Evolutionary conservation across 78 protist genomes (phyloP).

Genomic region (Emiliania huxleyi): DNA sequence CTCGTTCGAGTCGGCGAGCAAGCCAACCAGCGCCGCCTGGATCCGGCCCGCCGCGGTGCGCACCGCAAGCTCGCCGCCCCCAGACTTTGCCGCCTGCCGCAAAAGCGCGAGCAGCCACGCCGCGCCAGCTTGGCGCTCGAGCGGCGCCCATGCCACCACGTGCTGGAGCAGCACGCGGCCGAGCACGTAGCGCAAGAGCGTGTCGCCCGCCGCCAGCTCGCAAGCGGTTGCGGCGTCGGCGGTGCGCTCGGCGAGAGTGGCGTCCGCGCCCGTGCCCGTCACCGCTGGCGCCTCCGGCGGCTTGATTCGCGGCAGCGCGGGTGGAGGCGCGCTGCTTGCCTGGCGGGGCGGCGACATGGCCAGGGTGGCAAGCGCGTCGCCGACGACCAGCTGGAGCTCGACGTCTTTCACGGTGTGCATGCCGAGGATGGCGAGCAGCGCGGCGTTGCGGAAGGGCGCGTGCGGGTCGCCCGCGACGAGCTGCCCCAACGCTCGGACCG

Average conservation of each 20-base stretch:
- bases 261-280: background rate
- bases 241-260: background rate
- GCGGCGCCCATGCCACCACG: background rate
- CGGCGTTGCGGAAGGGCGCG: background rate
- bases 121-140: background rate
- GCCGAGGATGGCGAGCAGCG: background rate
- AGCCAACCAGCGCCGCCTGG: background rate
- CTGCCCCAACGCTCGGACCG: background rate
- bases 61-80: background rate
- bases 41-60: background rate
- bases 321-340: background rate
- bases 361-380: background rate
- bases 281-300: background rate
- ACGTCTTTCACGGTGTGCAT: background rate
- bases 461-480: slow-evolving; percentile 9
- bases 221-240: background rate
- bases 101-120: background rate
- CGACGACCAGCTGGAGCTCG: background rate
- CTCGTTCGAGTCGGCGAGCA: background rate
- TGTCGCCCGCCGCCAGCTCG: background rate
- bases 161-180: background rate
- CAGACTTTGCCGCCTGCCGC: background rate
- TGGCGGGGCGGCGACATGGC: background rate
- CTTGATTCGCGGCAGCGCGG: background rate
- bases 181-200: background rate